These are phyloP conservation scores for Rubus parviflorus DNA, from an alignment of 306 rosid species.

Conservation along the genomic window DNA sequence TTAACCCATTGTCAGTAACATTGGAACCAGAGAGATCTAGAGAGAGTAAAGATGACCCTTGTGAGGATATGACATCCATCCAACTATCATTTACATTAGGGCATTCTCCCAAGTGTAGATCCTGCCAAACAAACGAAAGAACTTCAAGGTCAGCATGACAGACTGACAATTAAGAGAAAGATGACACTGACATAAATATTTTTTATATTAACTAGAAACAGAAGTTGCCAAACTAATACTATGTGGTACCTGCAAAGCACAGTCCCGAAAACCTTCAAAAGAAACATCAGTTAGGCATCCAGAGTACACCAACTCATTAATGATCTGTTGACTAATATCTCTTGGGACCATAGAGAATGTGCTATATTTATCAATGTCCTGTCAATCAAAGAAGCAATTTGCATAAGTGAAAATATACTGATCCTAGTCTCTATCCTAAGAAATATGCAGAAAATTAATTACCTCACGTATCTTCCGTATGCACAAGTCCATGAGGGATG, in stretches of 20 bases:
- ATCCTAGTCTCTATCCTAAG: background rate
- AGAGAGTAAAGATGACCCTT: constrained; percentile 82
- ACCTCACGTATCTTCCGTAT: constrained; percentile 65
- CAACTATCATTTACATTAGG: constrained; percentile 74
- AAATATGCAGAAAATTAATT: constrained; percentile 11
- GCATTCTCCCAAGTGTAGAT: constrained; percentile 78
- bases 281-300: constrained; percentile 43
- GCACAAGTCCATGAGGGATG: constrained; percentile 74
- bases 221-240: constrained; percentile 10
- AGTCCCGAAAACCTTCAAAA: constrained; percentile 73
- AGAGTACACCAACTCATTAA: constrained; percentile 68
- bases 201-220: background rate
- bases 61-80: constrained; percentile 89
- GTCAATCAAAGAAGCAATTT: constrained; percentile 34
- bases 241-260: constrained; percentile 83
- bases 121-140: constrained; percentile 44
- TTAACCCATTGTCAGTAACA: constrained; percentile 77
- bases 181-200: background rate
- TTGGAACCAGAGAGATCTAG: constrained; percentile 83
- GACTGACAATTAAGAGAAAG: constrained; percentile 19
- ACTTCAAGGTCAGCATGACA: constrained; percentile 22
- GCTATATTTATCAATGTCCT: constrained; percentile 63
- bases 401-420: constrained; percentile 19
- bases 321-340: constrained; percentile 85
- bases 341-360: constrained; percentile 71